Percentiles rank a stretch among this genome's conserved stretches.
Conservation (phyloP, 2,329 filamentous ascomycete species). For the Talaromyces sp. region DNA sequence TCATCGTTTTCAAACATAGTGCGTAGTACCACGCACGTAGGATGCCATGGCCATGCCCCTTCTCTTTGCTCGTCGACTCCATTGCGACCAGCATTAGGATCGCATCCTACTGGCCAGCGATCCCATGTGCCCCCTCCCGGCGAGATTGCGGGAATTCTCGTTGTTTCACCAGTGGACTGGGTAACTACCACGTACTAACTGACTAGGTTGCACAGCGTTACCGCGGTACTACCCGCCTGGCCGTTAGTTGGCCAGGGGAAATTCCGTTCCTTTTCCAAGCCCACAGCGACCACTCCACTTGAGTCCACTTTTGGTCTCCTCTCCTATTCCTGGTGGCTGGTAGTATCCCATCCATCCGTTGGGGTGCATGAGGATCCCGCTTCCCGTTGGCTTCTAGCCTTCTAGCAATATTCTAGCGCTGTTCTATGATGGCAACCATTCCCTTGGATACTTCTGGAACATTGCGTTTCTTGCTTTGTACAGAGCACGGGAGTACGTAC, state of each 20-base stretch:
- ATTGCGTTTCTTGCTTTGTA: neutral
- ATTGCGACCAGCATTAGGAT: neutral
- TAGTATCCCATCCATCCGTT: neutral
- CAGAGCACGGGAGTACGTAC: neutral
- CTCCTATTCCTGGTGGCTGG: neutral
- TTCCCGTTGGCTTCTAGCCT: neutral
- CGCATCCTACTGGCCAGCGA: constrained; percentile 7
- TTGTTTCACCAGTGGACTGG: constrained; percentile 1
- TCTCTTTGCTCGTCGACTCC: neutral
- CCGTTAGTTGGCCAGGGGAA: constrained; percentile 8
- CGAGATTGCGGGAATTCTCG: neutral
- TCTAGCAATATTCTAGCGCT: constrained; percentile 4
- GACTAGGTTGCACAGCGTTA: constrained; percentile 6
- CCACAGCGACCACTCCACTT: neutral
- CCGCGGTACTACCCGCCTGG: constrained; percentile 14
- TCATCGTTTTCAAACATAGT: constrained; percentile 11
- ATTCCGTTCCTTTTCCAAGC: constrained; percentile 1
- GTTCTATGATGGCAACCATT: neutral
- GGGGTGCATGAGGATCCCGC: constrained; percentile 1
- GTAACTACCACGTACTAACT: neutral
- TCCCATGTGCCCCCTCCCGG: neutral
- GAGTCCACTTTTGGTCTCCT: neutral
- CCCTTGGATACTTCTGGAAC: neutral
- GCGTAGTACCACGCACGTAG: too few species aligned
- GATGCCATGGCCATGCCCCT: too few species aligned